Base-by-base conservation (phyloP, 768 basidiomycete genomes). In the Udeniomyces megalosporus region DNA sequence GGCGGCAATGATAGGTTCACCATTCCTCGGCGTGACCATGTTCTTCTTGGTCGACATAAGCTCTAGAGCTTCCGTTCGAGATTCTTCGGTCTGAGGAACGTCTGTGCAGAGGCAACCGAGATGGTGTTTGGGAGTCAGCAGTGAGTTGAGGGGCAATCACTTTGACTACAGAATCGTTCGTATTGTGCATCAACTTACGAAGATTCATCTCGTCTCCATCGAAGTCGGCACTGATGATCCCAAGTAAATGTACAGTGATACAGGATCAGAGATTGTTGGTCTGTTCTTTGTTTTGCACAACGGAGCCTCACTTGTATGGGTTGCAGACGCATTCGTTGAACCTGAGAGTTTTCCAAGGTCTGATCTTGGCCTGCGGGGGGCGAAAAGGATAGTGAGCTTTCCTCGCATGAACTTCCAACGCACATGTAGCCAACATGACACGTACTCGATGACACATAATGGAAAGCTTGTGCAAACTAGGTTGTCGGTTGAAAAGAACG, bases 181-280 rank as follows among this genome's bases (percentile, higher is more conserved):
- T 48, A 55, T 3, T 29, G 31, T 8, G 71, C 3, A 45, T 11
- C 20, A 6, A 70, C 88, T 69, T 70, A 92, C 93, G 95, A 69
- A 99, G 77, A 75, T 99, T 99, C 95, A 99, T 99, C 73, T 99
- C 95, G 72, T 99, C 95, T 65, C 95, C 95, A 72, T 99, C 95
- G 67, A 99, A 99, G 78, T 99, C 95, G 53, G 95, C 95, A 71
- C 96, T 96, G 75, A 96, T 97, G 5, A 59, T 15, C 8, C 4
- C 45, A 31, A 29, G 24, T 42, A 12, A 7, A 24, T 1, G 31
- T 6, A 24, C 11, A 50, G 35, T 24, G 44, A 15, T 22, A 57
- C n/a, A n/a, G n/a, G n/a, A n/a, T n/a, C n/a, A n/a, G n/a, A n/a
- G n/a, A n/a, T n/a, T n/a, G n/a, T n/a, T n/a, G n/a, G n/a, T n/a